Evolutionary conservation across 805 yeast species (phyloP).

Genomic region (Candida adriatica): DNA sequence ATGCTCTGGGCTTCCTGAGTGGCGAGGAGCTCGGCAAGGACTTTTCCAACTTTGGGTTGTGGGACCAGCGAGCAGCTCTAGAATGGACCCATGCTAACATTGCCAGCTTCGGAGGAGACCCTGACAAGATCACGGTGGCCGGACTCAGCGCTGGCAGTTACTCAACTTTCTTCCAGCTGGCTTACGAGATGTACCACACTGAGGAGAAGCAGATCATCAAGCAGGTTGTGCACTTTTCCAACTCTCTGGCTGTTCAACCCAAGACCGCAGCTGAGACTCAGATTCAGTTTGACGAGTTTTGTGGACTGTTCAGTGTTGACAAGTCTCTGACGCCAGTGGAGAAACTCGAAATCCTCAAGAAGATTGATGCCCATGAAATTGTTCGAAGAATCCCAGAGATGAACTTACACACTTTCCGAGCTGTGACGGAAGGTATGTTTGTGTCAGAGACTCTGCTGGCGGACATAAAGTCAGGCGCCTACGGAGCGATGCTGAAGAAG

Average conservation of each 20-base stretch:
- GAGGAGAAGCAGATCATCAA: slow-evolving; percentile 33
- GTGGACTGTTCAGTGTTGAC: slow-evolving; percentile 20
- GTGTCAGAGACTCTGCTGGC: slow-evolving; percentile 24
- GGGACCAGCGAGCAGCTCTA: slow-evolving; percentile 40
- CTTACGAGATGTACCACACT: slow-evolving; percentile 36
- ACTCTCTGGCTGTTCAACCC: slow-evolving; percentile 32
- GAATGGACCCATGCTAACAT: slow-evolving; percentile 40
- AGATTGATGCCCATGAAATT: slow-evolving; percentile 10
- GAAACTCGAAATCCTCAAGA: slow-evolving; percentile 18
- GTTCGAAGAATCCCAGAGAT: slow-evolving; percentile 21
- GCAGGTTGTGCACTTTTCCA: slow-evolving; percentile 29
- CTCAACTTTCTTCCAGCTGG: slow-evolving; percentile 34
- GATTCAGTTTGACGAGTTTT: slow-evolving; percentile 26
- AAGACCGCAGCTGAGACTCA: slow-evolving; percentile 29
- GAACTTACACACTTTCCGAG: slow-evolving; percentile 30
- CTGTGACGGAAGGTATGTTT: slow-evolving; percentile 32
- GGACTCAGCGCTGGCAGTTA: slow-evolving; percentile 45
- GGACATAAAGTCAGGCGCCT: slow-evolving; percentile 27
- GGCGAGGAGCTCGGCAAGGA: slow-evolving; percentile 17
- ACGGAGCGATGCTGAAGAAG: slow-evolving; percentile 18
- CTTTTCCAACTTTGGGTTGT: slow-evolving; percentile 17
- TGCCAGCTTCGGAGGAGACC: slow-evolving; percentile 39
- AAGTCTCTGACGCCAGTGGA: slow-evolving; percentile 11
- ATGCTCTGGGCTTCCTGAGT: slow-evolving; percentile 30
- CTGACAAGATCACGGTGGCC: slow-evolving; percentile 33